phyloP scores from a whole-genome alignment of 2,329 filamentous ascomycete species.

The Cladophialophora carrionii region DNA sequence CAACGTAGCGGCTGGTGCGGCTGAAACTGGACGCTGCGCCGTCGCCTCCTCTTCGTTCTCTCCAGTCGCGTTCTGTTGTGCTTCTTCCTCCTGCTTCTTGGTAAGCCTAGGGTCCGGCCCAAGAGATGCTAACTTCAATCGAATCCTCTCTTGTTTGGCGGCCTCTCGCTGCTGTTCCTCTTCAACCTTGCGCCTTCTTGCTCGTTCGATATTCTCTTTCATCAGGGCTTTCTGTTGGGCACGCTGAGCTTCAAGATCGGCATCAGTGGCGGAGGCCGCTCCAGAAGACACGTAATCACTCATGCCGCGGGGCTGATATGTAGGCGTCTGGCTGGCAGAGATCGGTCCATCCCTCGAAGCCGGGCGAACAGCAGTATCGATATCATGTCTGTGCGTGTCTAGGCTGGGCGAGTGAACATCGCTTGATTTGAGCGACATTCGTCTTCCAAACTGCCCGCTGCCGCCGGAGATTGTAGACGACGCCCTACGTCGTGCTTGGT shows the following conservation, averaged over 20 bases:
- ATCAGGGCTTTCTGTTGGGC: constrained; percentile 62
- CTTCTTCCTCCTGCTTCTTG: constrained; percentile 21
- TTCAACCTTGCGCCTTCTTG: constrained; percentile 58
- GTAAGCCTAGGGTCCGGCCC: constrained; percentile 31
- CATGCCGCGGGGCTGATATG: constrained; percentile 41
- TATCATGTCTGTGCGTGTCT: constrained; percentile 42
- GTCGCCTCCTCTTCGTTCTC: constrained; percentile 22
- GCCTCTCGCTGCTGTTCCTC: constrained; percentile 61
- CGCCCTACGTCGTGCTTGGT: constrained; percentile 74
- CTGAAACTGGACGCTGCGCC: constrained; percentile 34
- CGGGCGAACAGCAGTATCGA: constrained; percentile 44
- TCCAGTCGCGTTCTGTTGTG: constrained; percentile 8
- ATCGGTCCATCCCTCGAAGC: constrained; percentile 35
- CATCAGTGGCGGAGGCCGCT: constrained; percentile 27
- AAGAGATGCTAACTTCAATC: constrained; percentile 59
- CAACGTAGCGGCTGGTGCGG: constrained; percentile 15
- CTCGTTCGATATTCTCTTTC: constrained; percentile 62
- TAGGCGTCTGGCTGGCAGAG: constrained; percentile 34
- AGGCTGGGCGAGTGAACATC: constrained; percentile 47
- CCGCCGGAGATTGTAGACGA: constrained; percentile 92
- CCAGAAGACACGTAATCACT: constrained; percentile 41
- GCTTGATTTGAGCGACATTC: constrained; percentile 60
- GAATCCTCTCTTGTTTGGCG: constrained; percentile 61
- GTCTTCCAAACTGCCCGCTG: constrained; percentile 70
- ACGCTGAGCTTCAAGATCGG: constrained; percentile 35